Evolutionary conservation across 805 yeast species (phyloP).

Genomic region (Dipodascus albidus): DNA sequence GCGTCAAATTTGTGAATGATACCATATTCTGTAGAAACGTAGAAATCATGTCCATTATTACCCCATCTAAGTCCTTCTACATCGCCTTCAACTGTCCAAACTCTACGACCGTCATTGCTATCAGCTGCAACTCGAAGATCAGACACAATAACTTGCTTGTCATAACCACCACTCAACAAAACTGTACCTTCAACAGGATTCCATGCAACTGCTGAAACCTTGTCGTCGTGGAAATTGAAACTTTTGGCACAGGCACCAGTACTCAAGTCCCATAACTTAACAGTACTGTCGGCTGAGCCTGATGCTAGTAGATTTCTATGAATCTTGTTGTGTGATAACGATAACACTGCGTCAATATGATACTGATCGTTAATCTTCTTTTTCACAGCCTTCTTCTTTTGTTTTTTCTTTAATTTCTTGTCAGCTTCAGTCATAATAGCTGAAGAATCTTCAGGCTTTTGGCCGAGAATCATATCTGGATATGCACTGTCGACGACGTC

Average conservation of each 20-base stretch:
- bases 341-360: conserved; percentile 89
- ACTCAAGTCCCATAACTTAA: conserved; percentile 89
- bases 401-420: conserved; percentile 29
- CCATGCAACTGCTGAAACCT: conserved; percentile 86
- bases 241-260: conserved; percentile 69
- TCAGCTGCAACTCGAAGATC: conserved; percentile 67
- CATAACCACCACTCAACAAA: conserved; percentile 90
- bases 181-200: conserved; percentile 39
- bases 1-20: conserved; percentile 82
- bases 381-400: conserved; percentile 43
- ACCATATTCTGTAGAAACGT: conserved; percentile 89
- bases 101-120: conserved; percentile 40
- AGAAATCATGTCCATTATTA: conserved; percentile 37
- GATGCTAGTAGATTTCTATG: conserved; percentile 85
- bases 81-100: conserved; percentile 65
- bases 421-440: conserved; percentile 13
- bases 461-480: conserved; percentile 90
- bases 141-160: conserved; percentile 61
- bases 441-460: conserved; percentile 37
- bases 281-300: conserved; percentile 90
- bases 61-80: conserved; percentile 71
- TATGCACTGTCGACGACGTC: conserved; percentile 88
- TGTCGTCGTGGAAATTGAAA: conserved; percentile 63
- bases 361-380: conserved; percentile 48
- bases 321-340: conserved; percentile 68